A percentile compares a stretch with the other conserved stretches of the same genome.
Evolutionary conservation across 202 grass and related monocot genomes (phyloP).

Genomic region (Brachypodium distachyon): DNA sequence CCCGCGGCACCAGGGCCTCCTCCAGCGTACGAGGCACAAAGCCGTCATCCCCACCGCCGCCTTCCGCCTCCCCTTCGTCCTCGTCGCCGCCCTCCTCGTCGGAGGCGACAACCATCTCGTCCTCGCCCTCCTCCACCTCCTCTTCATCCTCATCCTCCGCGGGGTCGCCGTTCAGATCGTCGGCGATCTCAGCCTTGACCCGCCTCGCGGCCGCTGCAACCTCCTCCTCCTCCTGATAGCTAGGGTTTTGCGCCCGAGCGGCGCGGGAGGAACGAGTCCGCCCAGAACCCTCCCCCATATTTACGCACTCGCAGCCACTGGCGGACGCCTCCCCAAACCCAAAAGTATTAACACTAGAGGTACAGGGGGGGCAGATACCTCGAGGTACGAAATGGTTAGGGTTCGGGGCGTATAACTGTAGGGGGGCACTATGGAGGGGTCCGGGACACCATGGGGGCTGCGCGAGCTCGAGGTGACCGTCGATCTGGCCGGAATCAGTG

Average conservation of each 20-base stretch:
- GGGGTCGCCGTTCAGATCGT: conserved; percentile 45
- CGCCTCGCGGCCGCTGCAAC: background rate
- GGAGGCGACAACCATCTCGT: conserved; percentile 36
- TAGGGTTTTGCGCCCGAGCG: conserved; percentile 49
- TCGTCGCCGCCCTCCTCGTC: conserved; percentile 38
- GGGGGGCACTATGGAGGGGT: background rate
- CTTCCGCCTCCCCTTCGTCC: conserved; percentile 8
- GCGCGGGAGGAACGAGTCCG: conserved; percentile 7
- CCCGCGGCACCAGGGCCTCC: conserved; percentile 57
- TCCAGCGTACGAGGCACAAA: conserved; percentile 63
- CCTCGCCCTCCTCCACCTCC: conserved; percentile 30
- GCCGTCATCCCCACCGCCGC: conserved; percentile 2
- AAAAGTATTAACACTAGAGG: conserved; percentile 49
- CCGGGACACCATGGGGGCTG: background rate
- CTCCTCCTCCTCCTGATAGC: conserved; percentile 25
- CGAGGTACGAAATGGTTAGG: conserved; percentile 28
- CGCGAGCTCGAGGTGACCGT: background rate
- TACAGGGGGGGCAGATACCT: conserved; percentile 39
- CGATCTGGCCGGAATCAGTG: conserved; percentile 32
- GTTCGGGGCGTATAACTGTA: conserved; percentile 7
- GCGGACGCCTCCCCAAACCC: conserved; percentile 20
- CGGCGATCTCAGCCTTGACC: conserved; percentile 48
- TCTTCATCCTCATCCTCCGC: conserved; percentile 32
- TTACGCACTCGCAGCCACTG: conserved; percentile 8
- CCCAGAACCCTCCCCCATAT: conserved; percentile 38